phyloP scores from a whole-genome alignment of 495 filamentous ascomycete species.

The Emericellopsis terricola region DNA sequence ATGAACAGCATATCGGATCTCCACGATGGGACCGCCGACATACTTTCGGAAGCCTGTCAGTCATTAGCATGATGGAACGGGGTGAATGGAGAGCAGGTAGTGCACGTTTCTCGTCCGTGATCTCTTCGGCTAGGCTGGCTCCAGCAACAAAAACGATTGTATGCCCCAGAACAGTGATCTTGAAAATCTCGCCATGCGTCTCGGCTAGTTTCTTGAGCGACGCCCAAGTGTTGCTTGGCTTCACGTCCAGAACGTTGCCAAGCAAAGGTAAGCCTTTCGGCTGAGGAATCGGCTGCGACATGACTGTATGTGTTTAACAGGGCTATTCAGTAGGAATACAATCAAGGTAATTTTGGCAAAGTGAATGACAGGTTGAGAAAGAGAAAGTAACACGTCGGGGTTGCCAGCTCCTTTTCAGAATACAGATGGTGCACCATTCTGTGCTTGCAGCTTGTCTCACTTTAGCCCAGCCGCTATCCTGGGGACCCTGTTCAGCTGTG shows the following conservation, averaged over 20 bases:
- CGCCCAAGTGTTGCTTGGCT: slow-evolving; percentile 39
- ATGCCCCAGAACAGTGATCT: slow-evolving; percentile 39
- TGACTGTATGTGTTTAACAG: too few relatives aligned
- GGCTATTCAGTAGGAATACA: too few relatives aligned
- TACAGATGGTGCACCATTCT: too few relatives aligned
- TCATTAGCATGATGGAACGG: too few relatives aligned
- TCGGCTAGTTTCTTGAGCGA: slow-evolving; percentile 37
- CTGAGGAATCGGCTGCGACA: slow-evolving; percentile 37
- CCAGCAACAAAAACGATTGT: slow-evolving; percentile 48
- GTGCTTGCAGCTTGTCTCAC: too few relatives aligned
- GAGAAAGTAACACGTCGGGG: too few relatives aligned
- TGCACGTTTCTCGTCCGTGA: slow-evolving; percentile 27
- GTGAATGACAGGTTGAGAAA: too few relatives aligned
- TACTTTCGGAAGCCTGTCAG: slow-evolving; percentile 32
- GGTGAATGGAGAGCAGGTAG: too few relatives aligned
- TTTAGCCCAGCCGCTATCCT: too few relatives aligned
- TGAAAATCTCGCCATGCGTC: slow-evolving; percentile 38
- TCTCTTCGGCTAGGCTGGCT: slow-evolving; percentile 32
- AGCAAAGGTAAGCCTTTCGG: slow-evolving; percentile 49
- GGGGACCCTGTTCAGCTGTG: too few relatives aligned
- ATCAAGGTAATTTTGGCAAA: too few relatives aligned
- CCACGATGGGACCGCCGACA: slow-evolving; percentile 29
- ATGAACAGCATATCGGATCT: slow-evolving; percentile 29
- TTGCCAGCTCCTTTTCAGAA: too few relatives aligned
- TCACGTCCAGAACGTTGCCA: slow-evolving; percentile 48